phyloP scores from a whole-genome alignment of 2,329 filamentous ascomycete species.

The Fulvia fulva region DNA sequence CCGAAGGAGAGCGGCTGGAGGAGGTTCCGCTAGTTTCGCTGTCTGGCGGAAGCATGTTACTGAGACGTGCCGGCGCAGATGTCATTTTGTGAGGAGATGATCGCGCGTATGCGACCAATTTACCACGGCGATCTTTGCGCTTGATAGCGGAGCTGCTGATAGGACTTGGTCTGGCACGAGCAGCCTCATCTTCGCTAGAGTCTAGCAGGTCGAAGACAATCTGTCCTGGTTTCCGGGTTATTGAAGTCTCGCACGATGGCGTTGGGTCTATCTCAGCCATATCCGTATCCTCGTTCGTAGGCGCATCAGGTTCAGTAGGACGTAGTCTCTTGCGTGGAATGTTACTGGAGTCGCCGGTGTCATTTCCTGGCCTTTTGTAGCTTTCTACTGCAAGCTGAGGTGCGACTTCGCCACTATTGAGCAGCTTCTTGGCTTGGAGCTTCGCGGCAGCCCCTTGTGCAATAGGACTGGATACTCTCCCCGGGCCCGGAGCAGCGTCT shows the following conservation, averaged over 20 bases:
- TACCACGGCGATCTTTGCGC: slow-evolving; percentile 10
- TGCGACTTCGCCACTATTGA: not conserved
- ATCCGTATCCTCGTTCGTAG: slow-evolving; percentile 5
- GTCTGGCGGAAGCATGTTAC: slow-evolving; percentile 28
- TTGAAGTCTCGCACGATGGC: slow-evolving; percentile 3
- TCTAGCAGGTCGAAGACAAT: slow-evolving; percentile 25
- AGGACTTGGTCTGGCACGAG: not conserved
- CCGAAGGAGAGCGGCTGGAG: slow-evolving; percentile 17
- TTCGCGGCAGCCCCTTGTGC: slow-evolving; percentile 21
- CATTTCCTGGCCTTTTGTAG: slow-evolving; percentile 6
- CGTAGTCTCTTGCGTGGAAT: slow-evolving; percentile 18
- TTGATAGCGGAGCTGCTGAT: not conserved
- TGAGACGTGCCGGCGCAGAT: slow-evolving; percentile 30
- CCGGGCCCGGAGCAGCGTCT: not conserved
- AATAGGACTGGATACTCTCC: slow-evolving; percentile 6
- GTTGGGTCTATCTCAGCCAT: slow-evolving; percentile 10
- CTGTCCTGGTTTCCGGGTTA: not conserved
- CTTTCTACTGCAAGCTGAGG: not conserved
- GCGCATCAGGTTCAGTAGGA: not conserved
- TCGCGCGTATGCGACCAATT: slow-evolving; percentile 11
- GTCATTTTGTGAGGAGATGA: slow-evolving; percentile 23
- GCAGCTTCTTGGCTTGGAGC: slow-evolving; percentile 20
- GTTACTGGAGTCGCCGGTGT: slow-evolving; percentile 3
- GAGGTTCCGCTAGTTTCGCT: slow-evolving; percentile 20
- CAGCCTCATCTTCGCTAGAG: slow-evolving; percentile 14